These are phyloP conservation scores for Powellomyces hirtus DNA, from an alignment of 192 early-diverging fungal genomes.

Conservation along the genomic window DNA sequence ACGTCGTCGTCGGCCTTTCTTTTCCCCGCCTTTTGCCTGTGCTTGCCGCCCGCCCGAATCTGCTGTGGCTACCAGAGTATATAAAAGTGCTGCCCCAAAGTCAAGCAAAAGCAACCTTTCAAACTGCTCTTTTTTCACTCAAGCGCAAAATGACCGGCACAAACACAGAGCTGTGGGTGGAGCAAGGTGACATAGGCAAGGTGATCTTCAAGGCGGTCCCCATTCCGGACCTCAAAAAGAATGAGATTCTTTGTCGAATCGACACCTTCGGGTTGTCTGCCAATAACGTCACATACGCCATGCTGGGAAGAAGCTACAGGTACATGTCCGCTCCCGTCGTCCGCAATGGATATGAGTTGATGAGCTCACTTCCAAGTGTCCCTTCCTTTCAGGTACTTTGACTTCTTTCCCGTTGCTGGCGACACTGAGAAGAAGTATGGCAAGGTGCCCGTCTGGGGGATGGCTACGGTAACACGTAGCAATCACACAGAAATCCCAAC, in stretches of 20 bases:
- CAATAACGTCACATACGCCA: slow-evolving; percentile 45
- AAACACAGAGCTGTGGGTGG: slow-evolving; percentile 5
- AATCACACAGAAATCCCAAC: slow-evolving; percentile 4
- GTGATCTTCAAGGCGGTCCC: background rate
- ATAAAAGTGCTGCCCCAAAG: too few relatives aligned
- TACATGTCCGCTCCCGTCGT: slow-evolving; percentile 6
- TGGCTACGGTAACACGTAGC: slow-evolving; percentile 28
- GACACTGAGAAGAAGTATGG: background rate
- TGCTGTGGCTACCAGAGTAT: too few relatives aligned
- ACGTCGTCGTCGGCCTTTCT: too few relatives aligned
- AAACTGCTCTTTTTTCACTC: too few relatives aligned
- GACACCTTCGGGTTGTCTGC: slow-evolving; percentile 37
- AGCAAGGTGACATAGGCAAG: background rate
- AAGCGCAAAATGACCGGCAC: background rate
- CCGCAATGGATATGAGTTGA: background rate
- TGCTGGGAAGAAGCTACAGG: slow-evolving; percentile 26
- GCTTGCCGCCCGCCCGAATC: too few relatives aligned
- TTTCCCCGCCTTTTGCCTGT: too few relatives aligned
- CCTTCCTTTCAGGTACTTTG: slow-evolving; percentile 18
- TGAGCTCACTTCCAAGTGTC: background rate
- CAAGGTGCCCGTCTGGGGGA: slow-evolving; percentile 40
- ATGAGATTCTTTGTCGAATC: slow-evolving; percentile 32
- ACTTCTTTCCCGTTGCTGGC: slow-evolving; percentile 36
- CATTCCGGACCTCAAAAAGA: slow-evolving; percentile 2
- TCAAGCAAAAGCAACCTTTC: too few relatives aligned